Percentiles rank a stretch among this genome's conserved stretches.
Conservation (phyloP, 164 flowering plant species). For the Stephania cephalantha region DNA sequence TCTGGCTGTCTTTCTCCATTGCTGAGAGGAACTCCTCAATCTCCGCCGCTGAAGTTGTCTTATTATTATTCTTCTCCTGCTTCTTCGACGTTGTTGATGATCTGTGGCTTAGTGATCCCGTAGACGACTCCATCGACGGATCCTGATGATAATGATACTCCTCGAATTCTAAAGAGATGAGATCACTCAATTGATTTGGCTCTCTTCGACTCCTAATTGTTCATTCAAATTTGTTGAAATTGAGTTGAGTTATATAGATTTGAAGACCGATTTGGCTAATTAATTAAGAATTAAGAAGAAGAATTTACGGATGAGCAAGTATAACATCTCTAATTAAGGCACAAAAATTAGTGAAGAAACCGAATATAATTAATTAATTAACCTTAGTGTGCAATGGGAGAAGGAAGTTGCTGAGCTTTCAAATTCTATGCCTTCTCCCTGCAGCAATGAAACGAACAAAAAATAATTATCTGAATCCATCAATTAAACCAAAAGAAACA, state of each 20-base stretch:
- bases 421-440: conserved; percentile 37
- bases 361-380: not conserved
- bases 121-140: conserved; percentile 17
- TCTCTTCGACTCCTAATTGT: conserved; percentile 25
- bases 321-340: too few species aligned
- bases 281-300: too few species aligned
- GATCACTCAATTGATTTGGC: conserved; percentile 31
- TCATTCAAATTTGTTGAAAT: too few species aligned
- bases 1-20: conserved; percentile 45
- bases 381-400: conserved; percentile 29
- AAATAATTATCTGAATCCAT: not conserved
- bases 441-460: conserved; percentile 5
- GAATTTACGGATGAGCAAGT: too few species aligned
- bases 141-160: conserved; percentile 22
- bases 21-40: conserved; percentile 60
- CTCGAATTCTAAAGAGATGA: conserved; percentile 21
- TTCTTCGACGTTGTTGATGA: not conserved
- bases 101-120: conserved; percentile 9
- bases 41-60: conserved; percentile 43
- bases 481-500: conserved; percentile 6
- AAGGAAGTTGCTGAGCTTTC: conserved; percentile 23
- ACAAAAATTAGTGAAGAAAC: too few species aligned
- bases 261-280: too few species aligned
- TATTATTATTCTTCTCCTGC: conserved; percentile 7
- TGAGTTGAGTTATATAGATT: too few species aligned